Evolutionary conservation across 441 rosid species (phyloP).

Genomic region (Jatropha multifida): DNA sequence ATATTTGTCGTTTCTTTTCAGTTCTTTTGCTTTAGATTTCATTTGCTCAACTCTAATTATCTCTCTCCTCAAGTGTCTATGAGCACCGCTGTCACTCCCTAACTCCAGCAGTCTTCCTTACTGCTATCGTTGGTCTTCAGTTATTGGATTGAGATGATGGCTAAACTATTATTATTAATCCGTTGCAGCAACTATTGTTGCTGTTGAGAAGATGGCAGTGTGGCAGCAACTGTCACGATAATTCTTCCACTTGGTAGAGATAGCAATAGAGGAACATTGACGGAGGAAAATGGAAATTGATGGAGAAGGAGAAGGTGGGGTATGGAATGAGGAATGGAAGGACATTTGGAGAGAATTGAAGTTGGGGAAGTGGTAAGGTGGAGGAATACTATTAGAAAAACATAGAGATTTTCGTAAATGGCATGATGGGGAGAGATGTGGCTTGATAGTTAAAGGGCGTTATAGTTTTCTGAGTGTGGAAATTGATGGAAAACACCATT

Average conservation of each 20-base stretch:
- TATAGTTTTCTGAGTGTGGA: slow-evolving; percentile 22
- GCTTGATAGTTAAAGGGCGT: slow-evolving; percentile 34
- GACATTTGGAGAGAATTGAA: slow-evolving; percentile 18
- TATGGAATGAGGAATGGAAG: not conserved
- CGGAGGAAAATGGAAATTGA: slow-evolving; percentile 8
- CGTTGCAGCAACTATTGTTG: slow-evolving; percentile 33
- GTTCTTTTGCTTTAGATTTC: slow-evolving; percentile 88
- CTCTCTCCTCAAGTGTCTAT: slow-evolving; percentile 90
- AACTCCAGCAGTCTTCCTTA: slow-evolving; percentile 97
- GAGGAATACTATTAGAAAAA: slow-evolving; percentile 35
- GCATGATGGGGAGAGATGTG: slow-evolving; percentile 39
- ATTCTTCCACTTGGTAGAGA: slow-evolving; percentile 54
- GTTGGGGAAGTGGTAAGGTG: slow-evolving; percentile 33
- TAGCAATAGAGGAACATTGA: slow-evolving; percentile 28
- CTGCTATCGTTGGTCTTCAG: slow-evolving; percentile 34
- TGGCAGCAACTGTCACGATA: slow-evolving; percentile 57
- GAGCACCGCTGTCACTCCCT: slow-evolving; percentile 84
- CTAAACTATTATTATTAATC: slow-evolving; percentile 28
- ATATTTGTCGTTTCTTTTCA: slow-evolving; percentile 94
- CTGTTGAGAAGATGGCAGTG: slow-evolving; percentile 16
- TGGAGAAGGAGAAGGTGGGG: slow-evolving; percentile 37
- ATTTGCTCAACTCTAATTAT: slow-evolving; percentile 74
- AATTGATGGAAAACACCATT: slow-evolving; percentile 49
- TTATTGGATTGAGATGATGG: slow-evolving; percentile 40
- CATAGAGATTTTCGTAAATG: slow-evolving; percentile 50